Base-by-base conservation (phyloP, 2,329 filamentous ascomycete species). In the Pestalotiopsis sp. region DNA sequence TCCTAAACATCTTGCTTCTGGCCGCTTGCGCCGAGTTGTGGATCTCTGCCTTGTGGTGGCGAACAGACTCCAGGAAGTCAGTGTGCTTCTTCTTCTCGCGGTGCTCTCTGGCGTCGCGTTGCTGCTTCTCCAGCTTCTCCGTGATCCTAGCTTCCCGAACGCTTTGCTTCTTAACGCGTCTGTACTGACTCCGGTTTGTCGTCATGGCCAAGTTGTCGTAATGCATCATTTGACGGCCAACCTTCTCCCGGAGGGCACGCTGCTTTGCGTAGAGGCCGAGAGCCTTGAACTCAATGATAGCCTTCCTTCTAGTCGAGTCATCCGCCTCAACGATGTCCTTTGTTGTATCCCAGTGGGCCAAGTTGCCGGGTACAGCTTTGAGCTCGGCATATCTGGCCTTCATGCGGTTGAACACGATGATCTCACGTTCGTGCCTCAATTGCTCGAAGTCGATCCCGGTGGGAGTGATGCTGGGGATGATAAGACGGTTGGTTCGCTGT, bases 41-140 rank as follows among this genome's bases (percentile, higher is more conserved):
- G 59, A 98, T 90, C 74, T 97, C 94, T 63, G 89, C 87, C 68
- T 92, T 90, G 80, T 98, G 95, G 73, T 90, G 91, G 73, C 93
- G 87, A 66, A 99, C 94, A 45, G 95, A 92, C 72, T 93, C 91
- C 69, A 99, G 87, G 81, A 97, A 97, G 79, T 98, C 95, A 70
- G 88, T 89, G 78, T 98, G 95, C 83, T 97, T 97, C 90, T 97
- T 96, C 90, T 97, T 97, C 83, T 99, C 96, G 71, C 97, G 93
- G 73, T 93, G 93, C 83, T 98, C 95, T 69, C 96, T 93, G 57
- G 95, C 95, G 80, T 98, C 95, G 68, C 96, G 93, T 80, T 99
- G 96, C 80, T 99, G 95, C 84, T 98, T 98, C 88, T 99, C 96
- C 2, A 99, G 90, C 82, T 98, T 99, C 87, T 99, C 96, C 0